Evolutionary conservation across 306 rosid genomes (phyloP).

Genomic region (Argentina anserina): DNA sequence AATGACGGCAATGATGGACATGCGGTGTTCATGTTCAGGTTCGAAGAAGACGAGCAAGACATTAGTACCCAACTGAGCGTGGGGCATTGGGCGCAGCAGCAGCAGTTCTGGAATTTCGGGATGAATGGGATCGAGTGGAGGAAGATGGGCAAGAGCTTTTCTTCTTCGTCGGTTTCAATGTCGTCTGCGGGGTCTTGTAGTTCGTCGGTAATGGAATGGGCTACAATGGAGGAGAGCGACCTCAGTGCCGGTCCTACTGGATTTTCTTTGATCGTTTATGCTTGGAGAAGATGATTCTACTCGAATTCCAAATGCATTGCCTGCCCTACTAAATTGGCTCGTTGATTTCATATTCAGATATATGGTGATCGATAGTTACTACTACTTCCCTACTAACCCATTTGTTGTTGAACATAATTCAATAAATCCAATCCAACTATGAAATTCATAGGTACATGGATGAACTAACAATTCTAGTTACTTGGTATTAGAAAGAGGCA

Average conservation of each 20-base stretch:
- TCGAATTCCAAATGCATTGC: not conserved
- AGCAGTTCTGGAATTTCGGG: slow-evolving; percentile 54
- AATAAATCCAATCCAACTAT: slow-evolving; percentile 19
- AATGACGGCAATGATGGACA: slow-evolving; percentile 43
- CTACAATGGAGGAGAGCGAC: slow-evolving; percentile 74
- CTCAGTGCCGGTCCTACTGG: slow-evolving; percentile 55
- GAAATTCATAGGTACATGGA: slow-evolving; percentile 12
- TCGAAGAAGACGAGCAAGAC: slow-evolving; percentile 48
- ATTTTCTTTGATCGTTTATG: slow-evolving; percentile 77
- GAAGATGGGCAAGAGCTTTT: slow-evolving; percentile 57
- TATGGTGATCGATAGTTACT: not conserved
- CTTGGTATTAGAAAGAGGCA: not conserved
- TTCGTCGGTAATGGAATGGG: slow-evolving; percentile 86
- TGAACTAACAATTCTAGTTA: slow-evolving; percentile 22
- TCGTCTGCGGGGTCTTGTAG: slow-evolving; percentile 77
- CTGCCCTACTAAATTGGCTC: not conserved
- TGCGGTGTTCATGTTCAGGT: slow-evolving; percentile 86
- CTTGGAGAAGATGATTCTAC: slow-evolving; percentile 56
- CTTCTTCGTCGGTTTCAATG: slow-evolving; percentile 69
- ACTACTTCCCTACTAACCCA: slow-evolving; percentile 35
- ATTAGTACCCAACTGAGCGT: not conserved
- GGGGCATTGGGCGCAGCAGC: slow-evolving; percentile 41
- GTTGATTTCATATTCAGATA: not conserved
- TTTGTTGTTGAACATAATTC: slow-evolving; percentile 49
- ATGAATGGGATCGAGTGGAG: slow-evolving; percentile 49